Conservation (phyloP, 768 basidiomycete genomes). For the Xerocomus brunneocitrinus region DNA sequence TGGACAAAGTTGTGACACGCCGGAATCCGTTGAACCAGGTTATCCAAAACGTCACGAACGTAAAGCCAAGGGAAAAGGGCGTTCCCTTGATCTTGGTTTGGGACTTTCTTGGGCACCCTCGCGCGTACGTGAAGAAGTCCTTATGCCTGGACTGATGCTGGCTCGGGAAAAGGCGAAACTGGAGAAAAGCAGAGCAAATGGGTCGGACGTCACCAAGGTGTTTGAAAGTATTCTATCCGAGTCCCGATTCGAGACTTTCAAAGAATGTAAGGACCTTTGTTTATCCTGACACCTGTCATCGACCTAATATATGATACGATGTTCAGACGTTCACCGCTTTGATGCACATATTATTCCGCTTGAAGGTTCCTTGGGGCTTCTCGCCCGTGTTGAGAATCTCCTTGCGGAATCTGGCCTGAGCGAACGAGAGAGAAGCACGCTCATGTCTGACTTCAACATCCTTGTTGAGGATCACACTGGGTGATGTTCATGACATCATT, state of each 20-base stretch:
- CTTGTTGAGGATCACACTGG: conserved; percentile 42
- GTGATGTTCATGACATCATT: conserved; percentile 8
- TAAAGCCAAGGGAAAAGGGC: conserved; percentile 48
- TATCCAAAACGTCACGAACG: conserved; percentile 14
- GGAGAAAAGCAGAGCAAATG: conserved; percentile 15
- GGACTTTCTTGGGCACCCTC: conserved; percentile 71
- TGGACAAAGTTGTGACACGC: conserved; percentile 23
- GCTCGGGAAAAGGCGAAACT: conserved; percentile 26
- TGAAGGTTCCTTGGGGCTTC: conserved; percentile 67
- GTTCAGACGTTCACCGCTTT: conserved; percentile 65
- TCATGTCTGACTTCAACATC: conserved; percentile 57
- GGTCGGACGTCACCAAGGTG: conserved; percentile 33
- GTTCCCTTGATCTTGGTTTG: conserved; percentile 66
- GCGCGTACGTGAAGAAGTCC: conserved; percentile 60
- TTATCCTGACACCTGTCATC: conserved; percentile 1
- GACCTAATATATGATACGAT: conserved; percentile 14
- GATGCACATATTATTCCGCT: conserved; percentile 73
- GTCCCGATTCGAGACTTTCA: conserved; percentile 41
- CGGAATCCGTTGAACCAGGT: conserved; percentile 17
- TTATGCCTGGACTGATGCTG: conserved; percentile 41
- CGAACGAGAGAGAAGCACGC: conserved; percentile 42
- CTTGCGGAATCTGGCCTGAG: conserved; percentile 47
- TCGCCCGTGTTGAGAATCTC: conserved; percentile 58
- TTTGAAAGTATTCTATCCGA: conserved; percentile 36
- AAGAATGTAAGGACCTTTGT: conserved; percentile 52